Conservation (phyloP, 345 rosid genomes). For the Hibiscus syriacus region DNA sequence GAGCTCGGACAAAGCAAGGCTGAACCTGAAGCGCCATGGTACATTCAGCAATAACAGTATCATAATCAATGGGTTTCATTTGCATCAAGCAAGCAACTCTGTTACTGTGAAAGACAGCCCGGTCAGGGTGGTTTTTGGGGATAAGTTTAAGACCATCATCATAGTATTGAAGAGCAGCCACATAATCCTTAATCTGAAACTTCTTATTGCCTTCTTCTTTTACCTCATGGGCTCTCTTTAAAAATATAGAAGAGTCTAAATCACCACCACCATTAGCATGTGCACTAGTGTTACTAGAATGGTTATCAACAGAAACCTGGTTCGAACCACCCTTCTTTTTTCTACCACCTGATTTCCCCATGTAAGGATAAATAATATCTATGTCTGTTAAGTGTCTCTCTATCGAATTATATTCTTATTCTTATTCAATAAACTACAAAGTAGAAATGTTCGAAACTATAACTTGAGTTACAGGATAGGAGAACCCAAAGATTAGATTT, state of each 20-base stretch:
- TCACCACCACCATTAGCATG: conserved; percentile 58
- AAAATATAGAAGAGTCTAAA: conserved; percentile 56
- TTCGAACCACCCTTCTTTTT: conserved; percentile 66
- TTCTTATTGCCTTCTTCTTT: conserved; percentile 91
- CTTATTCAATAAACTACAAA: background rate
- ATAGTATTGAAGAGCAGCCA: conserved; percentile 79
- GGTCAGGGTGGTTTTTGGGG: conserved; percentile 73
- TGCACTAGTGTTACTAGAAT: conserved; percentile 12
- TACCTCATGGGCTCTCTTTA: conserved; percentile 87
- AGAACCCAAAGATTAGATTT: no score
- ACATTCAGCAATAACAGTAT: conserved; percentile 75
- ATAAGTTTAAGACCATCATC: conserved; percentile 61
- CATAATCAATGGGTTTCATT: conserved; percentile 91
- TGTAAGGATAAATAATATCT: conserved; percentile 4
- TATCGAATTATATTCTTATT: background rate
- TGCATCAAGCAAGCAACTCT: conserved; percentile 97
- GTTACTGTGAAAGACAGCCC: conserved; percentile 90
- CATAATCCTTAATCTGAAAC: conserved; percentile 73
- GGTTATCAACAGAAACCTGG: conserved; percentile 31
- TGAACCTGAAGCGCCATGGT: conserved; percentile 77
- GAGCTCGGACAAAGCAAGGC: conserved; percentile 69
- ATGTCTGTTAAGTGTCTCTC: background rate
- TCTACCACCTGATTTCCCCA: conserved; percentile 91
- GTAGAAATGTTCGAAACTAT: background rate
- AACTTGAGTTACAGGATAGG: background rate